Evolutionary conservation across 768 basidiomycete genomes (phyloP).

Genomic region (Trametes sanguinea): DNA sequence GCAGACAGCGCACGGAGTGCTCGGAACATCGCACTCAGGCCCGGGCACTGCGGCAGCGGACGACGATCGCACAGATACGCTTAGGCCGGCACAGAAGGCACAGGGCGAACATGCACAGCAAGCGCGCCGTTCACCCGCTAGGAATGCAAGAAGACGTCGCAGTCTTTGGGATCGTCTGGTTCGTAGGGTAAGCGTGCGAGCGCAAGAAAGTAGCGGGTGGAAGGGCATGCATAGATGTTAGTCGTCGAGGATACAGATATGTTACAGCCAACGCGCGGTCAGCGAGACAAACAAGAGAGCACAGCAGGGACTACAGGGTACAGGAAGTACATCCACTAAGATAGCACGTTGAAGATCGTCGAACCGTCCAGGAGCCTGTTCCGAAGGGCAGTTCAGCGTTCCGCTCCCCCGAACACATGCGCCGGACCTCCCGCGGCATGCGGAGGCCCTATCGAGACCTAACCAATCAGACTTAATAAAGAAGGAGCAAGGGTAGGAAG

Average conservation of each 20-base stretch:
- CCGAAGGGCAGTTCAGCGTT: conserved; percentile 3
- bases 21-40: not conserved
- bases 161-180: not conserved
- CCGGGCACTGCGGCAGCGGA: not conserved
- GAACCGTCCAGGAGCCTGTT: conserved; percentile 12
- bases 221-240: not conserved
- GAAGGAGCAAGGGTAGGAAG: conserved; percentile 5
- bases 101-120: conserved; percentile 4
- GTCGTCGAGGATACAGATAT: not conserved
- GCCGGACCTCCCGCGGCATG: not conserved
- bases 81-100: not conserved
- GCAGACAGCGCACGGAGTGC: not conserved
- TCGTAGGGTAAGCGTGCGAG: not conserved
- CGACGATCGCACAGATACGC: not conserved
- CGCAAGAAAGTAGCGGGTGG: not conserved
- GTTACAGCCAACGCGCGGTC: not conserved
- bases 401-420: not conserved
- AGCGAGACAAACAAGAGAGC: conserved; percentile 1
- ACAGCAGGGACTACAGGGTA: conserved; percentile 3
- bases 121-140: conserved; percentile 1
- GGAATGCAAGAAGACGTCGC: conserved; percentile 7
- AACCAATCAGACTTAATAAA: conserved; percentile 9
- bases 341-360: conserved; percentile 11
- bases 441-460: not conserved
- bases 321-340: conserved; percentile 9